Base-by-base conservation (phyloP, 768 basidiomycete species). In the Tulasnella sp. region DNA sequence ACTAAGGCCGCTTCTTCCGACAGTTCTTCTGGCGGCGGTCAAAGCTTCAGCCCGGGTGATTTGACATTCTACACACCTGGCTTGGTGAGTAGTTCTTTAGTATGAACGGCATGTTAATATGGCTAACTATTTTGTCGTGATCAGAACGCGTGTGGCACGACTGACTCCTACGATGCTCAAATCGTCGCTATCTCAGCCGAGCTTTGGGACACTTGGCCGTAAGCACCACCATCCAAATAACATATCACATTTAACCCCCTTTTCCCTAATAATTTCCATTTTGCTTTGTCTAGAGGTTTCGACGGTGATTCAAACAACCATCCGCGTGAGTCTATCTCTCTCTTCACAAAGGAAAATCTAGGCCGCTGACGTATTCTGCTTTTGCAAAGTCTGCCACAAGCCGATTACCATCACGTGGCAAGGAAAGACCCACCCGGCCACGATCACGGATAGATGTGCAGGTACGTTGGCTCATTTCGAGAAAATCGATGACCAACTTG, bases 91-190 rank as follows among this genome's bases (percentile, higher is more conserved):
- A 0, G 15, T 44, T 2, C 31, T 5, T 30, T 38, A 41, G 15
- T 4, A 7, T 30, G 31, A 1, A 2, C 1, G 15, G 1, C 24
- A 12, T 4, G n/a, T 3, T 11, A 22, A 19, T 2, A 12, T 38
- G 15, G 4, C 31, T 27, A n/a, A 12, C 8, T 31, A 8, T 38
- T 5, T 53, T n/a, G 7, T 34, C 21, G 9, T 9, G 17, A 10
- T 19, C 44, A 56, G 54, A 56, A 56, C 25, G 54, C 54, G 15
- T 56, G 54, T 43, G 54, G 54, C 21, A 56, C 43, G 3, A 15
- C 25, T 4, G 43, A 56, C 25, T 24, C 24, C 12, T 7, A 10
- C 8, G 24, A 38, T 0, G 21, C 34, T 10, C n/a, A 15, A 21
- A 56, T 56, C n/a, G 54, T 42, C 11, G 54, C 54, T n/a, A 31